Conservation (phyloP, 1,139 yeast species). For the Yamadazyma sp. region DNA sequence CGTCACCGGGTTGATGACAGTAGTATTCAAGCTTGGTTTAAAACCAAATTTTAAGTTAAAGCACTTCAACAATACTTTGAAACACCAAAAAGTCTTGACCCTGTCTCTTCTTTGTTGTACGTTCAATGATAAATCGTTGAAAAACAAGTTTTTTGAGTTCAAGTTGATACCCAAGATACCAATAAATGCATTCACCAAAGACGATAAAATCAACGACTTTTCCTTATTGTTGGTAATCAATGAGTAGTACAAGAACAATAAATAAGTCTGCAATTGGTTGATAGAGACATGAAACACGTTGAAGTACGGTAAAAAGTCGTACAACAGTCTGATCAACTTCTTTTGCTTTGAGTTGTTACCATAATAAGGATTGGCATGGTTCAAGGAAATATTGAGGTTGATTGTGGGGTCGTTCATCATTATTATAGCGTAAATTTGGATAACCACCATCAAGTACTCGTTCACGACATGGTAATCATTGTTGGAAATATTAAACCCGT, state of each 20-base stretch:
- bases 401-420: conserved; percentile 50
- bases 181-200: conserved; percentile 46
- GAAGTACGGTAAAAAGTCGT: conserved; percentile 48
- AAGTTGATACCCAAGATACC: conserved; percentile 50
- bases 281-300: conserved; percentile 46
- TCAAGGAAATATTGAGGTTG: conserved; percentile 40
- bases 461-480: conserved; percentile 53
- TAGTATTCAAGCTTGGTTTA: conserved; percentile 48
- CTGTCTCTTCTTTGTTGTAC: conserved; percentile 46
- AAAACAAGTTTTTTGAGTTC: conserved; percentile 45
- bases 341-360: conserved; percentile 19
- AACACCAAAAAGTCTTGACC: conserved; percentile 62
- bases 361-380: conserved; percentile 40
- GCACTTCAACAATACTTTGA: conserved; percentile 51
- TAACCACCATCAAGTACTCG: conserved; percentile 47
- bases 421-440: conserved; percentile 48
- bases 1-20: conserved; percentile 51
- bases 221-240: conserved; percentile 48
- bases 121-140: conserved; percentile 43
- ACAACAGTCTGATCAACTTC: conserved; percentile 34
- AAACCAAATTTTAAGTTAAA: conserved; percentile 52
- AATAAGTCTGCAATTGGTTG: conserved; percentile 42
- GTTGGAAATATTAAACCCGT: conserved; percentile 50
- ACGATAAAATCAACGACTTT: conserved; percentile 42
- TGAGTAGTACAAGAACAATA: conserved; percentile 43